Evolutionary conservation across 1,139 yeast species (phyloP).

Genomic region (Debaryomyces subglobosus): DNA sequence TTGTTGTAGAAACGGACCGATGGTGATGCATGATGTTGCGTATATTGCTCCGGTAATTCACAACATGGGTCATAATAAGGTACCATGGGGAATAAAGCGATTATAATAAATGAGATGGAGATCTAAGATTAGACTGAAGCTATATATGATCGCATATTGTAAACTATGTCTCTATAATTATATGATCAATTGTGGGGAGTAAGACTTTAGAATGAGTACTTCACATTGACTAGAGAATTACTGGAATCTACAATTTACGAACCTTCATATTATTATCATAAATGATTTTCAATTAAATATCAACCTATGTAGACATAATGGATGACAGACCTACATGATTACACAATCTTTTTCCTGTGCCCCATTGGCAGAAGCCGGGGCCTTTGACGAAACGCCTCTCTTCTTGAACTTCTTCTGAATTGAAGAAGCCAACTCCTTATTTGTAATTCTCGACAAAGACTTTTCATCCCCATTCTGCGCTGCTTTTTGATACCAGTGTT

Average conservation of each 20-base stretch:
- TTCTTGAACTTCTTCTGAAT: conserved; percentile 34
- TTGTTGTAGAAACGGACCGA: background rate
- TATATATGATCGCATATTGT: too few species aligned
- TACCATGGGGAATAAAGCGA: too few species aligned
- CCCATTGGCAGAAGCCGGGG: conserved; percentile 10
- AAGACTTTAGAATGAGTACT: too few species aligned
- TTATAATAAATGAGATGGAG: too few species aligned
- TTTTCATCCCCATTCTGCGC: conserved; percentile 74
- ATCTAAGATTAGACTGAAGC: too few species aligned
- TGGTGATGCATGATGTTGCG: background rate
- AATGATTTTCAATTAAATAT: conserved; percentile 2
- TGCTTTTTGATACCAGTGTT: conserved; percentile 76
- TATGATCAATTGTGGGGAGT: too few species aligned
- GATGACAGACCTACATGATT: conserved; percentile 30
- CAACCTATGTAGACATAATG: background rate
- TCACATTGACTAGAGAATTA: too few species aligned
- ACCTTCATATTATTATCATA: too few species aligned
- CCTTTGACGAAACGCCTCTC: conserved; percentile 17
- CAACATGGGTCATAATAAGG: background rate
- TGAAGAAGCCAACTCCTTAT: conserved; percentile 35
- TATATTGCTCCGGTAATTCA: background rate
- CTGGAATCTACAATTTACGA: too few species aligned
- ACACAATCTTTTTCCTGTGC: conserved; percentile 50
- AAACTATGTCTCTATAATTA: too few species aligned
- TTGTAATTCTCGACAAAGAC: conserved; percentile 48